Evolutionary conservation across 345 rosid species (phyloP).

Genomic region (Rhodamnia argentea): DNA sequence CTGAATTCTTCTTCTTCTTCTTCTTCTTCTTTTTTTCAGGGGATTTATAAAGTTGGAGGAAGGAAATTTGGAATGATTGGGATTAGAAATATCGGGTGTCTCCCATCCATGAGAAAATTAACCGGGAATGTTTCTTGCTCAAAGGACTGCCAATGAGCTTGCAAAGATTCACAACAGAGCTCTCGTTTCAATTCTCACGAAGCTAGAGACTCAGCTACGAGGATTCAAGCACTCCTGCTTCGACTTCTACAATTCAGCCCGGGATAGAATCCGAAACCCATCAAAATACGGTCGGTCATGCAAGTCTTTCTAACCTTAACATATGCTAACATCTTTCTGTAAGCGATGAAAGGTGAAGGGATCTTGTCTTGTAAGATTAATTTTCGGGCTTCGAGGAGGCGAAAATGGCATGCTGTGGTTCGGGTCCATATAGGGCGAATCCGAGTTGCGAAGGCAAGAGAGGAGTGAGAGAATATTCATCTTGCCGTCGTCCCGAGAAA

Average conservation of each 20-base stretch:
- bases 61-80: neutral
- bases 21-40: neutral
- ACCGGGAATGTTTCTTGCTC: neutral
- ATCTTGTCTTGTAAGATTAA: neutral
- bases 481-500: neutral
- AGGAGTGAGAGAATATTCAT: neutral
- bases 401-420: slow-evolving; percentile 7
- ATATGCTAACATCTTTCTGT: neutral
- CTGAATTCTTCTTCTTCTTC: neutral
- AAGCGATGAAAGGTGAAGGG: neutral
- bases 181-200: neutral
- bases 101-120: neutral
- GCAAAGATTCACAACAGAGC: slow-evolving; percentile 8
- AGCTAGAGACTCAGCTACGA: neutral
- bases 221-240: neutral
- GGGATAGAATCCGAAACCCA: neutral
- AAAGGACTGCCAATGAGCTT: neutral
- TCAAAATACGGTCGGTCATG: neutral
- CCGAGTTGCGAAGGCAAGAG: neutral
- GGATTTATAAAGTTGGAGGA: neutral
- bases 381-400: neutral
- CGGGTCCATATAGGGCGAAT: neutral
- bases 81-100: neutral
- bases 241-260: neutral
- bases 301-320: neutral